These are phyloP conservation scores for Fusarium subtropicale DNA, from an alignment of 2,329 filamentous ascomycete genomes.

Conservation along the genomic window DNA sequence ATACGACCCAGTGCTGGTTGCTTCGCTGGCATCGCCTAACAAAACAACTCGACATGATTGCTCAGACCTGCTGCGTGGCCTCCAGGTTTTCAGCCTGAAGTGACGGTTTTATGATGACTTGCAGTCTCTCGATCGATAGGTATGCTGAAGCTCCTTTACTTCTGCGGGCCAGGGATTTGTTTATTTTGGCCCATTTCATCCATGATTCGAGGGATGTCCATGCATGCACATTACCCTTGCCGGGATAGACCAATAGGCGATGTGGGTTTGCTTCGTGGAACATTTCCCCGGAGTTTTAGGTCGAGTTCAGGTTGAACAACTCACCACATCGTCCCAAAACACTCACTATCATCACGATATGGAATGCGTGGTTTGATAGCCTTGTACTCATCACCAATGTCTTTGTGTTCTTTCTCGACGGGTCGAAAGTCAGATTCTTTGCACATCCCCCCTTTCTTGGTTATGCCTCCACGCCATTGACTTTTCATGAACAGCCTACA, in stretches of 20 bases:
- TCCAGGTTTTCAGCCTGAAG: constrained; percentile 1
- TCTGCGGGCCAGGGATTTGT: constrained; percentile 1
- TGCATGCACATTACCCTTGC: constrained; percentile 15
- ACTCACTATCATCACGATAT: background rate
- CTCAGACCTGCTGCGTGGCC: background rate
- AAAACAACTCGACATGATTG: background rate
- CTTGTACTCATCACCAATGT: background rate
- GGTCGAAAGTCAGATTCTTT: constrained; percentile 3
- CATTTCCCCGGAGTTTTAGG: constrained; percentile 35
- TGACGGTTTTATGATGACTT: background rate
- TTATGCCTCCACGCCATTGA: background rate
- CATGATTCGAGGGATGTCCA: constrained; percentile 27
- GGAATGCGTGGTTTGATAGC: constrained; percentile 11
- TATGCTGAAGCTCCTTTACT: constrained; percentile 4
- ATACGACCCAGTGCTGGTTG: constrained; percentile 16
- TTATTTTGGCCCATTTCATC: constrained; percentile 14
- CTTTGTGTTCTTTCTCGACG: background rate
- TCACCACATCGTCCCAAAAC: constrained; percentile 10
- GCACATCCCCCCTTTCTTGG: background rate
- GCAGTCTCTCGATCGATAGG: constrained; percentile 1
- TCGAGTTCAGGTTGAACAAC: constrained; percentile 21
- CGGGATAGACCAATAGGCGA: constrained; percentile 15
- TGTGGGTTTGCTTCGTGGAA: constrained; percentile 25
- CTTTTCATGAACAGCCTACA: background rate
- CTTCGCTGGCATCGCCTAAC: constrained; percentile 38